These are phyloP conservation scores for Cetraspora pellucida DNA, from an alignment of 192 early-diverging fungal species.

Conservation along the genomic window DNA sequence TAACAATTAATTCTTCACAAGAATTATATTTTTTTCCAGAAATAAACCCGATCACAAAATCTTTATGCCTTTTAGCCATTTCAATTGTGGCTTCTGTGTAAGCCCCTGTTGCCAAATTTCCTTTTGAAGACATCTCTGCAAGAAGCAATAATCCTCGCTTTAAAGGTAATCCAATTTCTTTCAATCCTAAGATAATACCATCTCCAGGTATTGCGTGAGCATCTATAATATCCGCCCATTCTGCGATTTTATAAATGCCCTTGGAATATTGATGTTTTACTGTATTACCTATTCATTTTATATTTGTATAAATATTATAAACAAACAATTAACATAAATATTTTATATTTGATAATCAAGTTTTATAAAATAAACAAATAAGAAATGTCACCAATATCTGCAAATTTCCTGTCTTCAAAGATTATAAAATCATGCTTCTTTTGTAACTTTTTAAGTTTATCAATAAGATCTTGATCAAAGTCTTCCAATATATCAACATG, in stretches of 20 bases:
- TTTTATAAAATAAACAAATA: neutral
- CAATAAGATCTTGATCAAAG: constrained; percentile 86
- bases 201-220: constrained; percentile 94
- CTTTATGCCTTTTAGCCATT: constrained; percentile 82
- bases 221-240: constrained; percentile 97
- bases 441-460: constrained; percentile 70
- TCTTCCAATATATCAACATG: constrained; percentile 94
- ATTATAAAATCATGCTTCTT: constrained; percentile 93
- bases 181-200: constrained; percentile 91
- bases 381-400: constrained; percentile 77
- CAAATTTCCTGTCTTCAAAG: constrained; percentile 99
- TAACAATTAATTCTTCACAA: constrained; percentile 85
- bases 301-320: neutral
- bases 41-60: constrained; percentile 98
- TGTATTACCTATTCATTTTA: constrained; percentile 72
- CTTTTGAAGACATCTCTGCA: constrained; percentile 96
- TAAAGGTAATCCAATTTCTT: constrained; percentile 81
- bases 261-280: constrained; percentile 92
- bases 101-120: constrained; percentile 76
- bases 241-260: constrained; percentile 90
- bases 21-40: constrained; percentile 47
- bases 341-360: constrained; percentile 16
- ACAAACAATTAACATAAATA: neutral
- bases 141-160: constrained; percentile 83
- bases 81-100: constrained; percentile 87